phyloP scores from a whole-genome alignment of 169 alveolate species.

The Plasmodium ovale region DNA sequence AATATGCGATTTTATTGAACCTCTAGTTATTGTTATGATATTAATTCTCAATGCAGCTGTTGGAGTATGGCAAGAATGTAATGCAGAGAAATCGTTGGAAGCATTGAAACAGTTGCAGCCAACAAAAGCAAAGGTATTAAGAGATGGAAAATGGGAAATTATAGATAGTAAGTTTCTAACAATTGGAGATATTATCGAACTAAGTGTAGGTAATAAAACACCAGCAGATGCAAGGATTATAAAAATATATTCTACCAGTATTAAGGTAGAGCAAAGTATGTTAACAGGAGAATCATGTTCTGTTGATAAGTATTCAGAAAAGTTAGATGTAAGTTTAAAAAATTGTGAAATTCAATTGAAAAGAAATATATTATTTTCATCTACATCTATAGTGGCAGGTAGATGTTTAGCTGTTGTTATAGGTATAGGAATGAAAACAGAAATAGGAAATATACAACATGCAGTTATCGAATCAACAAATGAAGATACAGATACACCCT shows the following conservation, averaged over 20 bases:
- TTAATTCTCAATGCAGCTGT: constrained; percentile 96
- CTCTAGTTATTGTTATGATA: constrained; percentile 95
- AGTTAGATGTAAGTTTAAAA: constrained; percentile 77
- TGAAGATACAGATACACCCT: constrained; percentile 96
- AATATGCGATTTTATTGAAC: constrained; percentile 96
- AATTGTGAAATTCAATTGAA: constrained; percentile 89
- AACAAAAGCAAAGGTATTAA: constrained; percentile 90
- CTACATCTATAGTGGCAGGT: constrained; percentile 96
- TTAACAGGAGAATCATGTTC: constrained; percentile 98
- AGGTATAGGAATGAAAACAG: constrained; percentile 98
- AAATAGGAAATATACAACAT: constrained; percentile 97
- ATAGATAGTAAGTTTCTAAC: constrained; percentile 94
- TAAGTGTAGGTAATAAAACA: constrained; percentile 96
- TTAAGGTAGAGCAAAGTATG: constrained; percentile 95
- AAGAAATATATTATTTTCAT: constrained; percentile 93
- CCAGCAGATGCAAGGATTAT: constrained; percentile 99
- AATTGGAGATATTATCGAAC: constrained; percentile 97
- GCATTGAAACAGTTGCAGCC: constrained; percentile 97
- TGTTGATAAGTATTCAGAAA: constrained; percentile 88
- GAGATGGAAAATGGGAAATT: constrained; percentile 95
- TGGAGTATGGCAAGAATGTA: constrained; percentile 98
- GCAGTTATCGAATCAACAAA: constrained; percentile 96
- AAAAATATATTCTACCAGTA: constrained; percentile 92
- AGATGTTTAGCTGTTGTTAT: constrained; percentile 95
- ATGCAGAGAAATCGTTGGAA: constrained; percentile 98